Conservation (phyloP, 805 yeast species). For the Wickerhamomyces chaumierensis region DNA sequence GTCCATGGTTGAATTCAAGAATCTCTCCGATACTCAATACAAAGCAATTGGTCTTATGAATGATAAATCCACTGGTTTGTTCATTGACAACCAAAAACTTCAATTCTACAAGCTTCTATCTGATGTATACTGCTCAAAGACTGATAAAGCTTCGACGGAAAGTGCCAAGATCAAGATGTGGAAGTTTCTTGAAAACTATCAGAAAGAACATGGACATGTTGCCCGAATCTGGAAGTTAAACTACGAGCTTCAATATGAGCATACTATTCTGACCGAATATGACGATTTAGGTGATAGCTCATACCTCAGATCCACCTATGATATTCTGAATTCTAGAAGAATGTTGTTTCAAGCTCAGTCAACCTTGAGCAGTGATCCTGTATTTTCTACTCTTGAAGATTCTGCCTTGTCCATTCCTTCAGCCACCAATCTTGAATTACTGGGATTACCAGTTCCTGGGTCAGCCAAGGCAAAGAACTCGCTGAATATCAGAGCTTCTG, state of each 20-base stretch:
- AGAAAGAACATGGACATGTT: constrained; percentile 10
- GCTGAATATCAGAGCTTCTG: constrained; percentile 15
- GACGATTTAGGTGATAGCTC: constrained; percentile 9
- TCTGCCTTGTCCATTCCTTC: constrained; percentile 36
- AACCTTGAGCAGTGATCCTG: constrained; percentile 32
- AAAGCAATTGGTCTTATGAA: constrained; percentile 2
- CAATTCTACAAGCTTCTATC: constrained; percentile 13
- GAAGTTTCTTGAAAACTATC: constrained; percentile 10
- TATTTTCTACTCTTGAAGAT: constrained; percentile 35
- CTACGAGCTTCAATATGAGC: constrained; percentile 14
- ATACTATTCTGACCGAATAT: constrained; percentile 10
- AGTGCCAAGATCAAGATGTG: constrained; percentile 8
- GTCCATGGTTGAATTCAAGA: constrained; percentile 3
- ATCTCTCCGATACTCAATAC: constrained; percentile 9
- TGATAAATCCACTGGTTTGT: constrained; percentile 2
- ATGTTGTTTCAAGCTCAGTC: constrained; percentile 21
- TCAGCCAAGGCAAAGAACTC: constrained; percentile 11
- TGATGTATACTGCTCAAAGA: constrained; percentile 5
- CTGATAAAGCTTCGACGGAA: background rate
- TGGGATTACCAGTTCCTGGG: constrained; percentile 11
- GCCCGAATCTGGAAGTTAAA: constrained; percentile 12
- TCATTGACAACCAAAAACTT: constrained; percentile 15
- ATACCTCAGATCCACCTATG: constrained; percentile 15
- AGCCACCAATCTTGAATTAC: background rate
- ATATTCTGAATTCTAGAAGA: constrained; percentile 21